phyloP scores from a whole-genome alignment of 2,329 filamentous ascomycete genomes.

The Fusarium beomiforme region DNA sequence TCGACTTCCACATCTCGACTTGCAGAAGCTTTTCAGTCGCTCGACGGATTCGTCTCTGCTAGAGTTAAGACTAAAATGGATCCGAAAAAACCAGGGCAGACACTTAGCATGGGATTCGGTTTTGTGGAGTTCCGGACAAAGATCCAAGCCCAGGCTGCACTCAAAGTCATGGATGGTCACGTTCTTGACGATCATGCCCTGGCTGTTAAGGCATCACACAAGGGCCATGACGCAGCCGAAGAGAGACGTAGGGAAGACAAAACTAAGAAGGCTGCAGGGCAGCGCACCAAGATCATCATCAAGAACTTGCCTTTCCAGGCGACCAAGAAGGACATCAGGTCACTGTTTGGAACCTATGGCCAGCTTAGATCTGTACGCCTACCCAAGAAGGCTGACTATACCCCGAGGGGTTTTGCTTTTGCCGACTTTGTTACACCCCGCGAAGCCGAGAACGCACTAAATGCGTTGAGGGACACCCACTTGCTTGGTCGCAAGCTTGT shows the following conservation, averaged over 20 bases:
- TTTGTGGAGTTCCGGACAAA: constrained; percentile 90
- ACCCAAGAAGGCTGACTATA: constrained; percentile 92
- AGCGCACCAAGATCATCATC: constrained; percentile 92
- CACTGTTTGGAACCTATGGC: constrained; percentile 88
- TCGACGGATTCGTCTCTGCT: constrained; percentile 90
- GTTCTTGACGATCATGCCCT: constrained; percentile 89
- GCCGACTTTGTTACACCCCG: constrained; percentile 92
- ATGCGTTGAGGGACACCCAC: constrained; percentile 91
- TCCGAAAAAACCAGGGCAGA: constrained; percentile 87
- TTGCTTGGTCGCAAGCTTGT: constrained; percentile 89
- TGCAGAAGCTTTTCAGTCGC: constrained; percentile 78
- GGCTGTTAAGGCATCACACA: constrained; percentile 86
- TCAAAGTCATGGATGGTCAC: constrained; percentile 87
- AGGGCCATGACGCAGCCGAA: constrained; percentile 86
- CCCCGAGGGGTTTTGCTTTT: constrained; percentile 93
- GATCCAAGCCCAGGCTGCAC: constrained; percentile 80
- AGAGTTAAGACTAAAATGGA: constrained; percentile 93
- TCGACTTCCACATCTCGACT: constrained; percentile 81
- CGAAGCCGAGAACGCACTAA: constrained; percentile 91
- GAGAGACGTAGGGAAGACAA: constrained; percentile 85
- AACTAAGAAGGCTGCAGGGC: constrained; percentile 79
- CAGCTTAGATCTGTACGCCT: constrained; percentile 92
- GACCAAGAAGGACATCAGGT: constrained; percentile 88
- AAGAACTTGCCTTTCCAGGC: constrained; percentile 98
- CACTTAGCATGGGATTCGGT: constrained; percentile 96